phyloP scores from a whole-genome alignment of 176 grass and related monocot genomes.

The Miscanthus lutarioriparius region DNA sequence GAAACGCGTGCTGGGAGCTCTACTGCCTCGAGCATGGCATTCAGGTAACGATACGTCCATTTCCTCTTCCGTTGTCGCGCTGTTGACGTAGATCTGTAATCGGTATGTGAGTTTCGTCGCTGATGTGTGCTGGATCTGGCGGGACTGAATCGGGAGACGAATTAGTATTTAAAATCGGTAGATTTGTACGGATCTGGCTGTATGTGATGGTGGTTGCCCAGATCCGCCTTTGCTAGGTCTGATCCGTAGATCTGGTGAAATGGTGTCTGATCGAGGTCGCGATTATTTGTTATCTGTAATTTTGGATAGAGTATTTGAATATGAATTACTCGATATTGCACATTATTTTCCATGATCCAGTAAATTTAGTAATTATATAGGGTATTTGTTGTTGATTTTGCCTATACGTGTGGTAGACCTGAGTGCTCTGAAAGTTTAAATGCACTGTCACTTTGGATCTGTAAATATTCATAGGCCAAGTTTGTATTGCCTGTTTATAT shows the following conservation, averaged over 20 bases:
- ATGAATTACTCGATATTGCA: background rate
- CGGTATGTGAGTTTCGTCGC: background rate
- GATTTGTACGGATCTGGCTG: background rate
- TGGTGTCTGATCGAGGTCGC: rapidly evolving
- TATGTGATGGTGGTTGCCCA: background rate
- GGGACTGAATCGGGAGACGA: background rate
- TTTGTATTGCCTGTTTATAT: background rate
- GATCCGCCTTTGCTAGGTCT: background rate
- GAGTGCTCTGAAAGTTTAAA: background rate
- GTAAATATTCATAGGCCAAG: background rate
- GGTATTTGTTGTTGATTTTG: no score
- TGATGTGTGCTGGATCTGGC: background rate
- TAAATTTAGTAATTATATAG: no score
- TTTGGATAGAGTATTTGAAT: background rate
- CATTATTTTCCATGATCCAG: background rate
- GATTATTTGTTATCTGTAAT: background rate
- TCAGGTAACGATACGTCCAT: slow-evolving; percentile 41
- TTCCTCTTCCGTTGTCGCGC: background rate
- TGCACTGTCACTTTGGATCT: background rate
- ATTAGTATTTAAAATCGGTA: background rate
- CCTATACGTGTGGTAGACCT: background rate
- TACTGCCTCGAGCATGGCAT: slow-evolving; percentile 96
- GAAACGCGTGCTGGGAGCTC: slow-evolving; percentile 85
- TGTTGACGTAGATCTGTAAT: background rate
- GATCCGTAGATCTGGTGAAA: background rate